Evolutionary conservation across 495 filamentous ascomycete genomes (phyloP).

Genomic region (Aspergillus coremiiformis): DNA sequence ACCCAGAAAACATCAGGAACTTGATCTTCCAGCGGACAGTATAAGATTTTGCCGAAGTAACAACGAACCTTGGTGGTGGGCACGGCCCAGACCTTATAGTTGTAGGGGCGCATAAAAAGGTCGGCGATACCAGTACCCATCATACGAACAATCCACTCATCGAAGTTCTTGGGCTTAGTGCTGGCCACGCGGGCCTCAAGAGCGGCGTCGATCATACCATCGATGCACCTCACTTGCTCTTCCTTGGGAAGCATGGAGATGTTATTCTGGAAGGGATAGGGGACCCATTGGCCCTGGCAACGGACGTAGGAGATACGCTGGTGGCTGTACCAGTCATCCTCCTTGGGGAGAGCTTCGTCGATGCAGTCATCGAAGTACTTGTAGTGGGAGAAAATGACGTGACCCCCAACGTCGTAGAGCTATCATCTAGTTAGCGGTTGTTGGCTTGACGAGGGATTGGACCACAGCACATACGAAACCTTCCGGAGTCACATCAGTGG

Average conservation of each 20-base stretch:
- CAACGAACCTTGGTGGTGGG: conserved; percentile 84
- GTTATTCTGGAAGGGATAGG: conserved; percentile 99
- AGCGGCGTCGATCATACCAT: conserved; percentile 94
- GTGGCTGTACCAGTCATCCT: conserved; percentile 94
- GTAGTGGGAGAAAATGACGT: conserved; percentile 99
- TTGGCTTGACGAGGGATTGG: background rate
- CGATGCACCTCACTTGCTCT: conserved; percentile 90
- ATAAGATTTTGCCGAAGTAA: background rate
- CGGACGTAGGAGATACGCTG: conserved; percentile 98
- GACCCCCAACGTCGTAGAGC: conserved; percentile 98
- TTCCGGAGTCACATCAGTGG: conserved; percentile 90
- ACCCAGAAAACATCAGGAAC: conserved; percentile 1
- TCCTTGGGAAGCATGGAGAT: conserved; percentile 97
- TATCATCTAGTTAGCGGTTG: conserved; percentile 31
- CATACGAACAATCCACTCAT: conserved; percentile 95
- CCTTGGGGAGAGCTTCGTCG: conserved; percentile 87
- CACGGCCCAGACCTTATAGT: conserved; percentile 99
- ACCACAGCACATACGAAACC: conserved; percentile 74
- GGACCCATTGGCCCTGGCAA: conserved; percentile 92
- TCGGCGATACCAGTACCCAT: conserved; percentile 88
- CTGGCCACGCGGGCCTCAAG: conserved; percentile 75
- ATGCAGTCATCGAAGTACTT: conserved; percentile 99
- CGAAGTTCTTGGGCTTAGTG: conserved; percentile 91
- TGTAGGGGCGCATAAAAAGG: conserved; percentile 98
- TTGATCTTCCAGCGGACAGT: background rate